phyloP scores from a whole-genome alignment of 1,284 basidiomycete species.

The Salmacisia buchloeana region DNA sequence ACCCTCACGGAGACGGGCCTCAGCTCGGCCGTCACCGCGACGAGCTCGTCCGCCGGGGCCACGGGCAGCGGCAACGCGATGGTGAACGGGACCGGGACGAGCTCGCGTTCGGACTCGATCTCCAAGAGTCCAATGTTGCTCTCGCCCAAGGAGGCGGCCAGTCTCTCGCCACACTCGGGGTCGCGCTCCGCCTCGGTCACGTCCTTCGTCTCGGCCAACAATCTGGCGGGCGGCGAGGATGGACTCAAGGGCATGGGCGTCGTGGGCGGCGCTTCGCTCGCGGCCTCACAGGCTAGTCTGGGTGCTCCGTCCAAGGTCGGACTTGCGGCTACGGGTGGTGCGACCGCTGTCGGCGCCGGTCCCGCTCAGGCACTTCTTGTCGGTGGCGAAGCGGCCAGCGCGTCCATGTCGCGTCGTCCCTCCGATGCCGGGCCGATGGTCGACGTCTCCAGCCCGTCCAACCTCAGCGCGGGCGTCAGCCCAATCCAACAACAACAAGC shows the following conservation, averaged over 20 bases:
- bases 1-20: slow-evolving; percentile 17
- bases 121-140: background rate
- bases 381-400: background rate
- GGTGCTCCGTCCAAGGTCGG: too few species aligned
- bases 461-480: too few species aligned
- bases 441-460: too few species aligned
- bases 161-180: background rate
- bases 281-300: too few species aligned
- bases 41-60: background rate
- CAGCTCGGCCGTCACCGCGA: slow-evolving; percentile 13
- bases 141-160: background rate
- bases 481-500: too few species aligned
- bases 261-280: background rate
- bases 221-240: background rate
- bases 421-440: background rate
- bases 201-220: background rate
- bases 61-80: background rate
- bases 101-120: background rate
- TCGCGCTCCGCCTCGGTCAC: slow-evolving; percentile 6
- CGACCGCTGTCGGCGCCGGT: too few species aligned
- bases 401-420: background rate
- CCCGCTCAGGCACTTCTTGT: too few species aligned
- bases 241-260: background rate
- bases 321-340: too few species aligned
- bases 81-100: background rate